Conservation (phyloP, 345 rosid species). For the Bruguiera parviflora region DNA sequence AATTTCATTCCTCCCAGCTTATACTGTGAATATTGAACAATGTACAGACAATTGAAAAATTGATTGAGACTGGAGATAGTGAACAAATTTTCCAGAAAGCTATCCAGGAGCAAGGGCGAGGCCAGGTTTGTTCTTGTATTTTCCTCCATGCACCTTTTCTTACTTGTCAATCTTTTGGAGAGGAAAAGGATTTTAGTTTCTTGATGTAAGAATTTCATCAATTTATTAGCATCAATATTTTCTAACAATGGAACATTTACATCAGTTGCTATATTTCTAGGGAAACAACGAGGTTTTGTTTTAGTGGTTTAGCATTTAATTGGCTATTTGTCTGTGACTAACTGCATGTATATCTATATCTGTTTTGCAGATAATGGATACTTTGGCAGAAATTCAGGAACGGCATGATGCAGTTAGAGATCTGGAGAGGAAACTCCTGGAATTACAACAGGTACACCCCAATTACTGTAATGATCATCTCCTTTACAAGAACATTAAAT, state of each 20-base stretch:
- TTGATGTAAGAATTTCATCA: too few species aligned
- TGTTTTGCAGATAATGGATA: slow-evolving; percentile 73
- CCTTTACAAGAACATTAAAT: not conserved
- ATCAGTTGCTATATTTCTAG: too few species aligned
- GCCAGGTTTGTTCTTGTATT: slow-evolving; percentile 53
- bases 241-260: too few species aligned
- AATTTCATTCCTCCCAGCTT: not conserved
- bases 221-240: too few species aligned
- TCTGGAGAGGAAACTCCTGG: slow-evolving; percentile 79
- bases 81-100: slow-evolving; percentile 92
- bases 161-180: too few species aligned
- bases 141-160: too few species aligned
- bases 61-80: slow-evolving; percentile 87
- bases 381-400: slow-evolving; percentile 95
- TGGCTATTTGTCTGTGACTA: not conserved
- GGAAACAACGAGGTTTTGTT: too few species aligned
- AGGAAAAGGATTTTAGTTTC: too few species aligned
- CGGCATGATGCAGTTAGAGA: slow-evolving; percentile 92
- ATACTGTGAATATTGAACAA: slow-evolving; percentile 14
- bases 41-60: slow-evolving; percentile 72
- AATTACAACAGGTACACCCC: slow-evolving; percentile 70
- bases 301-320: too few species aligned
- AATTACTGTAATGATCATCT: not conserved
- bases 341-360: not conserved
- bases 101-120: slow-evolving; percentile 88